phyloP scores from a whole-genome alignment of 306 rosid genomes.

The Prunus mume region DNA sequence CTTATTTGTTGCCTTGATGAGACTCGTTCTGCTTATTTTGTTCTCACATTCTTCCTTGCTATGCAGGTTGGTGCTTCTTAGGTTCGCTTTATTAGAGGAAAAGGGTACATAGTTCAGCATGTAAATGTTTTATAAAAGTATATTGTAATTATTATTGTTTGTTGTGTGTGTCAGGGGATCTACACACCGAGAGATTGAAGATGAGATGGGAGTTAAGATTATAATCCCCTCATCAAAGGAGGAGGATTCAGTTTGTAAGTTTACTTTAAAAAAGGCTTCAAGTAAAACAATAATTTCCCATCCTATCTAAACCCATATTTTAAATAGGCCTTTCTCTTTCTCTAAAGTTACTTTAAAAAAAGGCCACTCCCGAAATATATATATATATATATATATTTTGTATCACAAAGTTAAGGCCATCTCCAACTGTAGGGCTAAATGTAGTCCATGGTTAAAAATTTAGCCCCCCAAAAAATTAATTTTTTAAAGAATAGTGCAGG shows the following conservation, averaged over 20 bases:
- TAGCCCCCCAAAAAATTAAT: too few relatives aligned
- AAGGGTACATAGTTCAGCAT: slow-evolving; percentile 48
- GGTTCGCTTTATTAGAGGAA: slow-evolving; percentile 72
- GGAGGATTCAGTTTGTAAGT: slow-evolving; percentile 72
- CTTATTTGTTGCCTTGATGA: neutral
- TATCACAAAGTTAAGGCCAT: too few relatives aligned
- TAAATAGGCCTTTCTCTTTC: too few relatives aligned
- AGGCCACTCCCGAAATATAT: too few relatives aligned
- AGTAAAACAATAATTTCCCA: too few relatives aligned
- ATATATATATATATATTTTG: too few relatives aligned
- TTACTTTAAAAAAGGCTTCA: too few relatives aligned
- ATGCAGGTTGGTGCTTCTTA: slow-evolving; percentile 85
- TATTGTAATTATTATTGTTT: slow-evolving; percentile 6
- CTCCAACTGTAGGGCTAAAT: too few relatives aligned
- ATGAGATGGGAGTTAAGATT: slow-evolving; percentile 70
- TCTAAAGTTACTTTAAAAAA: too few relatives aligned
- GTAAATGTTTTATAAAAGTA: slow-evolving; percentile 10
- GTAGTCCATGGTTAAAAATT: too few relatives aligned
- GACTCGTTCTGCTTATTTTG: slow-evolving; percentile 6
- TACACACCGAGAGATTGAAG: slow-evolving; percentile 69
- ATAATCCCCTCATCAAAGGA: slow-evolving; percentile 58
- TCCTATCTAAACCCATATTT: too few relatives aligned
- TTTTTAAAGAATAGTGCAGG: too few relatives aligned
- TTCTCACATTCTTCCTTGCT: slow-evolving; percentile 28
- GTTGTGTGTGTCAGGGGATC: slow-evolving; percentile 56